These are phyloP conservation scores for Amniculicola lignicola DNA, from an alignment of 495 filamentous ascomycete species.

Conservation along the genomic window DNA sequence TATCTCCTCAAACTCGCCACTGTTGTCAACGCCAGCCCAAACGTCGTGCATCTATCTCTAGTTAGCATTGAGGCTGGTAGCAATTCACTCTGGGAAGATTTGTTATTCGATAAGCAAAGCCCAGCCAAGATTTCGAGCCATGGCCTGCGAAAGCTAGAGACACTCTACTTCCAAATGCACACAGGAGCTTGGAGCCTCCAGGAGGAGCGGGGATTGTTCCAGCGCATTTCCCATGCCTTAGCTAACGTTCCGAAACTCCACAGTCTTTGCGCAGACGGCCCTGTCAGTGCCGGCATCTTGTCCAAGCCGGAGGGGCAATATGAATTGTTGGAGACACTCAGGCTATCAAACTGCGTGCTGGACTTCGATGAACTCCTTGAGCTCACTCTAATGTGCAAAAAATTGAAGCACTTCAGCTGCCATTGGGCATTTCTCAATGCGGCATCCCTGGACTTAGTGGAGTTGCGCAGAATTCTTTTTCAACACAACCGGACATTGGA, in stretches of 20 bases:
- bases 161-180: constrained; percentile 9
- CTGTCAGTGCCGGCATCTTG: not conserved
- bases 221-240: constrained; percentile 1
- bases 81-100: constrained; percentile 1
- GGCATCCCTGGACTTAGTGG: not conserved
- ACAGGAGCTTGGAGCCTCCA: not conserved
- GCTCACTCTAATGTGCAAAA: not conserved
- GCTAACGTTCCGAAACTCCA: not conserved
- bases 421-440: constrained; percentile 4
- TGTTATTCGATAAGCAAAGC: not conserved
- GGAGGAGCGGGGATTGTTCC: not conserved
- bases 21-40: not conserved
- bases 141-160: constrained; percentile 9
- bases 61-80: constrained; percentile 3
- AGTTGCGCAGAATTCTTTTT: not conserved
- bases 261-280: not conserved
- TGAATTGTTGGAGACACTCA: not conserved
- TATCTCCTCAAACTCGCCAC: constrained; percentile 6
- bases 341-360: not conserved
- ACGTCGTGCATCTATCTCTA: constrained; percentile 1
- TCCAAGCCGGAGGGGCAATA: not conserved
- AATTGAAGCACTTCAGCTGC: constrained; percentile 6
- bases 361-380: not conserved
- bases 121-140: not conserved
- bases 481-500: constrained; percentile 11